phyloP scores from a whole-genome alignment of 768 basidiomycete genomes.

The Strobilomyces echinocephalus region DNA sequence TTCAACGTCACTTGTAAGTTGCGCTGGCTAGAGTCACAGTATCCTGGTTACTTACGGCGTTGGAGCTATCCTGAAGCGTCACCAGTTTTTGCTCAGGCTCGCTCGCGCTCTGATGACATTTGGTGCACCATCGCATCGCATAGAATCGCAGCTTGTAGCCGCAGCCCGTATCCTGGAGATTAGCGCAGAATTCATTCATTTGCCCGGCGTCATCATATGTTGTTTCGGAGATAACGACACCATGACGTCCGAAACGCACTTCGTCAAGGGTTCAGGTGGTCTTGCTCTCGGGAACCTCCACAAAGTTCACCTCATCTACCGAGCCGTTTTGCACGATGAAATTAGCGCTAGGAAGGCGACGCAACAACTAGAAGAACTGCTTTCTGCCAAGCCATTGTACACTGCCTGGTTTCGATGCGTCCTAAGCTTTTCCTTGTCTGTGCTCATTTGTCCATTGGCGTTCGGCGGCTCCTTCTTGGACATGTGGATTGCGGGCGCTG shows the following conservation, averaged over 20 bases:
- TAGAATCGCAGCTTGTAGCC: constrained; percentile 86
- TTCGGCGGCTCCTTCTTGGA: constrained; percentile 83
- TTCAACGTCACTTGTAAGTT: constrained; percentile 68
- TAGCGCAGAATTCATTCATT: constrained; percentile 86
- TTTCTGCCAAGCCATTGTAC: constrained; percentile 64
- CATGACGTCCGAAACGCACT: constrained; percentile 86
- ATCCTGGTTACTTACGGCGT: not conserved
- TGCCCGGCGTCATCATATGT: constrained; percentile 76
- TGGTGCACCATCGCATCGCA: constrained; percentile 89
- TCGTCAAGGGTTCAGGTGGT: constrained; percentile 72
- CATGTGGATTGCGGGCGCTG: constrained; percentile 73
- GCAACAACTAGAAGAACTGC: constrained; percentile 55
- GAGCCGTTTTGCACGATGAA: constrained; percentile 86
- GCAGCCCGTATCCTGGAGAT: constrained; percentile 87
- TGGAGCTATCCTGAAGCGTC: constrained; percentile 71
- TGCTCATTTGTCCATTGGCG: constrained; percentile 77
- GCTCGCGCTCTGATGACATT: constrained; percentile 87
- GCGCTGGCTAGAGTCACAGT: constrained; percentile 3
- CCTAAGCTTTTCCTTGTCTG: constrained; percentile 67
- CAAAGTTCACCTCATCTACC: constrained; percentile 79
- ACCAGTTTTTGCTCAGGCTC: constrained; percentile 81
- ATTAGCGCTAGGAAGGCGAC: constrained; percentile 77
- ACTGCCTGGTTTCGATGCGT: constrained; percentile 54
- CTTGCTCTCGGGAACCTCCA: constrained; percentile 84
- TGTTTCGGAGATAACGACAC: constrained; percentile 88